Evolutionary conservation across 192 early-diverging fungal genomes (phyloP).

Genomic region (Rhizophagus sp.): DNA sequence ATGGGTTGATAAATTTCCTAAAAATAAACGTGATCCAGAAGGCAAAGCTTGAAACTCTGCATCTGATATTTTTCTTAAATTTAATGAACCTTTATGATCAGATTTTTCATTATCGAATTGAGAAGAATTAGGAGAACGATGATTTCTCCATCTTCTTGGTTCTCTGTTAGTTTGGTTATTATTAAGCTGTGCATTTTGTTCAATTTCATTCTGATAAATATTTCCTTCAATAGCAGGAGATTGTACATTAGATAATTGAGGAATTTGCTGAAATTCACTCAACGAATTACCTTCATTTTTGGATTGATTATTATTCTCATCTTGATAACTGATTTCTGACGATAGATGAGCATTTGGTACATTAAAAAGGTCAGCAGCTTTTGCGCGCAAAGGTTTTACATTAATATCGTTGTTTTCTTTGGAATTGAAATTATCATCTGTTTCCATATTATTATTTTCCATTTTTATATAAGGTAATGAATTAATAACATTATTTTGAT

Average conservation of each 20-base stretch:
- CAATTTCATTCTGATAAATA: neutral
- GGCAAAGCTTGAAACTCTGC: conserved; percentile 34
- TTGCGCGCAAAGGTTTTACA: neutral
- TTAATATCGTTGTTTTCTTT: neutral
- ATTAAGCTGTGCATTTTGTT: neutral
- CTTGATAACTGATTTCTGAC: neutral
- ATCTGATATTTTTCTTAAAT: conserved; percentile 25
- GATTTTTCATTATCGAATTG: conserved; percentile 26
- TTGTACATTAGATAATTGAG: conserved; percentile 11
- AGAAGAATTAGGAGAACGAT: conserved; percentile 25
- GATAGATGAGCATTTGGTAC: neutral
- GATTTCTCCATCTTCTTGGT: conserved; percentile 19
- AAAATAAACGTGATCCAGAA: conserved; percentile 31
- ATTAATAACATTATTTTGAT: neutral
- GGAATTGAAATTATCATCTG: conserved; percentile 8
- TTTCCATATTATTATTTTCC: conserved; percentile 3
- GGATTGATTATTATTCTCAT: conserved; percentile 8
- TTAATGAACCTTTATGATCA: conserved; percentile 22
- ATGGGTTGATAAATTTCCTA: conserved; percentile 34
- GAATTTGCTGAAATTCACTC: neutral
- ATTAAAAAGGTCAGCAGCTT: neutral
- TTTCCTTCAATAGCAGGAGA: neutral
- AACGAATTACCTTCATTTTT: conserved; percentile 2
- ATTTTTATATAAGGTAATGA: neutral
- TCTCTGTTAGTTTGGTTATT: conserved; percentile 5